Conservation (phyloP, 805 yeast species). For the Cyberlindnera misumaiensis region DNA sequence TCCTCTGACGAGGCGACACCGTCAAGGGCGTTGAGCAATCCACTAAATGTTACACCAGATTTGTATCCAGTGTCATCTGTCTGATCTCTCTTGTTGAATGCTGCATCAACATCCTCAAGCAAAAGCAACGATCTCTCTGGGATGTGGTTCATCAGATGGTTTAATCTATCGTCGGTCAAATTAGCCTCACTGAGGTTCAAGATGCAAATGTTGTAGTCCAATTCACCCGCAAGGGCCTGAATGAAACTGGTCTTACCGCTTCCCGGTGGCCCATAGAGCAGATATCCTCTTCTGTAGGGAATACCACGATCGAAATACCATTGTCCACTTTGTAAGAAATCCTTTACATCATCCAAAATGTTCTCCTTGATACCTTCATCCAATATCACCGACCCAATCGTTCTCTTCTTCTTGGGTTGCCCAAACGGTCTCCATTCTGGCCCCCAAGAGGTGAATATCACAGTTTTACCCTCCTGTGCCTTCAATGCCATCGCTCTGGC, state of each 20-base stretch:
- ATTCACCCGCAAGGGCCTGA: conserved; percentile 93
- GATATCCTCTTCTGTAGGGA: conserved; percentile 92
- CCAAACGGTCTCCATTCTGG: conserved; percentile 99
- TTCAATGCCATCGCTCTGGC: conserved; percentile 80
- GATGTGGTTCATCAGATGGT: conserved; percentile 92
- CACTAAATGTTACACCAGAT: conserved; percentile 93
- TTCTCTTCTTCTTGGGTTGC: conserved; percentile 82
- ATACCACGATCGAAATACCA: conserved; percentile 98
- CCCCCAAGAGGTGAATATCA: conserved; percentile 90
- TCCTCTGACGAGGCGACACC: conserved; percentile 98
- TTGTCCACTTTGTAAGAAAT: conserved; percentile 69
- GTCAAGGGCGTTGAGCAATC: conserved; percentile 86
- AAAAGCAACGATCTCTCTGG: conserved; percentile 83
- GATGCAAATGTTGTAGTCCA: conserved; percentile 93
- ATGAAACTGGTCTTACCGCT: conserved; percentile 94
- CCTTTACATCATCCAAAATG: conserved; percentile 66
- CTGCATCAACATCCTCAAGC: conserved; percentile 93
- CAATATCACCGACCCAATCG: conserved; percentile 77
- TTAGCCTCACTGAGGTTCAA: conserved; percentile 86
- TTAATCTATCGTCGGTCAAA: conserved; percentile 88
- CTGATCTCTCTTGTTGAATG: conserved; percentile 78
- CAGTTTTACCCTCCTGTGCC: conserved; percentile 88
- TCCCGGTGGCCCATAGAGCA: conserved; percentile 96
- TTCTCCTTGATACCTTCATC: conserved; percentile 66
- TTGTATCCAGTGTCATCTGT: conserved; percentile 68